A percentile compares a stretch with the other conserved stretches of the same genome.
Conservation (phyloP, 352 stramenopile species). For the Pythium aristosporum region DNA sequence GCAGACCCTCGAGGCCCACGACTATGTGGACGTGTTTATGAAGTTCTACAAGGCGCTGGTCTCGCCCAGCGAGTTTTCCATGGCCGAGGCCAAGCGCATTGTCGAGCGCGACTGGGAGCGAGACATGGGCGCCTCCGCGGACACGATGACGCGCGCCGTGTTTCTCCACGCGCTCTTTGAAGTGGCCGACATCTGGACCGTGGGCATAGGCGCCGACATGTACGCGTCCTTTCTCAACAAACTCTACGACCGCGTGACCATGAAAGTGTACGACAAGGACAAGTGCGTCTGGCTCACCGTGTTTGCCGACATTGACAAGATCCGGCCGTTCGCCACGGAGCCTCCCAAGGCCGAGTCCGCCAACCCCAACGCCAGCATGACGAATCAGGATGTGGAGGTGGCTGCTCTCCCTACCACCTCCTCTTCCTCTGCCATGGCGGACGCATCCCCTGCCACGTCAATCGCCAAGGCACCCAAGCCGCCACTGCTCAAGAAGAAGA, state of each 20-base stretch:
- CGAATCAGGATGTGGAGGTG: slow-evolving; percentile 20
- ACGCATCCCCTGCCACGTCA: neutral
- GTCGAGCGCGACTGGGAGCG: slow-evolving; percentile 76
- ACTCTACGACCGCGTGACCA: slow-evolving; percentile 76
- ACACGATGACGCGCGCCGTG: slow-evolving; percentile 54
- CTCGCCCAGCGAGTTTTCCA: slow-evolving; percentile 63
- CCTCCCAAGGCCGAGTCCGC: slow-evolving; percentile 14
- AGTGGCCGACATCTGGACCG: slow-evolving; percentile 83
- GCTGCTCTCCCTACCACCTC: neutral
- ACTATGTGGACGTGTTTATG: slow-evolving; percentile 80
- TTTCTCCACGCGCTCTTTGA: slow-evolving; percentile 75
- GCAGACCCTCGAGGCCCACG: slow-evolving; percentile 39
- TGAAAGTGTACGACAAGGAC: slow-evolving; percentile 68
- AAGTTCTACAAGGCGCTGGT: slow-evolving; percentile 85
- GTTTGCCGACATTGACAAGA: slow-evolving; percentile 70
- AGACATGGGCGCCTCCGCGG: slow-evolving; percentile 38
- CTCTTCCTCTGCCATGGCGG: neutral
- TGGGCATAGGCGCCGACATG: slow-evolving; percentile 56
- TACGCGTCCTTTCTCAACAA: slow-evolving; percentile 74
- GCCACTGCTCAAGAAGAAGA: slow-evolving; percentile 32
- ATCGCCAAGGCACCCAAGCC: slow-evolving; percentile 11
- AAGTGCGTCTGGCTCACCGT: slow-evolving; percentile 66
- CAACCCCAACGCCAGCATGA: slow-evolving; percentile 15
- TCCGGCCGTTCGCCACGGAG: slow-evolving; percentile 56
- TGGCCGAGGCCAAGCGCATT: slow-evolving; percentile 65